Percentiles rank a stretch among this genome's conserved stretches.
These are phyloP conservation scores for Chlorella sp. DNA, from an alignment of 139 green algal genomes.

Conservation along the genomic window DNA sequence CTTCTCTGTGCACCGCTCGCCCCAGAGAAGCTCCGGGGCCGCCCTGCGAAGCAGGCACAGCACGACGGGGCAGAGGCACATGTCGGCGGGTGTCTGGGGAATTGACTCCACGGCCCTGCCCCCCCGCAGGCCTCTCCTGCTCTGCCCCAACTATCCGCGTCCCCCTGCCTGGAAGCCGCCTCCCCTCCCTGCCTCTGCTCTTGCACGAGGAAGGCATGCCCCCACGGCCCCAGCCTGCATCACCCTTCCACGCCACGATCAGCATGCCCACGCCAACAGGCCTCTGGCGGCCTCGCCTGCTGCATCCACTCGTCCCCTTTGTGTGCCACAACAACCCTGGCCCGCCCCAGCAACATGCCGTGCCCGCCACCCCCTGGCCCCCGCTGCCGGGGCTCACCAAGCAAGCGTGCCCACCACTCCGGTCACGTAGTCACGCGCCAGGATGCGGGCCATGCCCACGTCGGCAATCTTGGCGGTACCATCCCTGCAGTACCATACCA, in stretches of 20 bases:
- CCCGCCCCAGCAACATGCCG: neutral
- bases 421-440: conserved; percentile 32
- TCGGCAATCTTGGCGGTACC: conserved; percentile 49
- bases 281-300: too few species aligned
- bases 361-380: neutral
- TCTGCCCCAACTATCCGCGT: too few species aligned
- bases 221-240: too few species aligned
- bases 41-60: conserved; percentile 19
- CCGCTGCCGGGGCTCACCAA: conserved; percentile 18
- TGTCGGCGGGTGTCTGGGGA: too few species aligned
- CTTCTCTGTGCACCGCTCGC: conserved; percentile 34
- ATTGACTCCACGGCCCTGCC: too few species aligned
- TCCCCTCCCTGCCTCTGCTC: too few species aligned
- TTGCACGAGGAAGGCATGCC: too few species aligned
- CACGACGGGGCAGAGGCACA: neutral
- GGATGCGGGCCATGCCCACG: conserved; percentile 50
- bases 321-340: neutral
- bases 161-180: too few species aligned
- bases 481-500: conserved; percentile 9
- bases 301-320: too few species aligned
- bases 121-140: too few species aligned
- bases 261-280: too few species aligned
- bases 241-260: too few species aligned
- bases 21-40: conserved; percentile 44
- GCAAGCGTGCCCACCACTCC: conserved; percentile 33